A percentile compares a stretch with the other conserved stretches of the same genome.
Conservation (phyloP, 2,329 filamentous ascomycete genomes). For the Dryadomyces quercus-mongolicae region DNA sequence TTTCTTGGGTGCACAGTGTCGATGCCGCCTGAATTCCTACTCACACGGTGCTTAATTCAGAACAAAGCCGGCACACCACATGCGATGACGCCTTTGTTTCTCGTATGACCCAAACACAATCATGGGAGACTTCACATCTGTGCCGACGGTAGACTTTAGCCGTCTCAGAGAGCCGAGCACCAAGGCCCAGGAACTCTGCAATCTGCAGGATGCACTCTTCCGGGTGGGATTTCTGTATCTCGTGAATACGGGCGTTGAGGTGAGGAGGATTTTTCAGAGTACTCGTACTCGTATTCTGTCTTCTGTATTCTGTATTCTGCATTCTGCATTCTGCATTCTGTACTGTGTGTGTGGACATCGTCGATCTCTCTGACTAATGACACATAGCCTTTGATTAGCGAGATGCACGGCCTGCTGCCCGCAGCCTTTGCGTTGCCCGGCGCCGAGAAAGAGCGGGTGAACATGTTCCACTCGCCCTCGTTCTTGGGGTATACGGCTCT, state of each 20-base stretch:
- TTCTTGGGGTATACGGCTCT: conserved; percentile 47
- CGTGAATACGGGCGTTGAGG: conserved; percentile 31
- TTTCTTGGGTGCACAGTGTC: neutral
- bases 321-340: too few relatives aligned
- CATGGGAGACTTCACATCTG: conserved; percentile 7
- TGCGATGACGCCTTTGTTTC: neutral
- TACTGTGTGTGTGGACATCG: too few relatives aligned
- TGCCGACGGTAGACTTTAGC: conserved; percentile 8
- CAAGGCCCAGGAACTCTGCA: conserved; percentile 1
- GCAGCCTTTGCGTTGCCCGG: conserved; percentile 27
- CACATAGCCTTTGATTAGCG: conserved; percentile 17
- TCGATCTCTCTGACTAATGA: too few relatives aligned
- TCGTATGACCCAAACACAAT: neutral
- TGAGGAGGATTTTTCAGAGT: too few relatives aligned
- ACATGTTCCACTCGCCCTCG: conserved; percentile 41
- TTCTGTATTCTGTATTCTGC: too few relatives aligned
- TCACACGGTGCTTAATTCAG: neutral
- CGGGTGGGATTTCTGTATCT: conserved; percentile 42
- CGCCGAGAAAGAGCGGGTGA: conserved; percentile 26
- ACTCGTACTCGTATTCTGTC: too few relatives aligned
- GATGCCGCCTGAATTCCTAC: neutral
- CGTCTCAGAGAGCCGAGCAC: conserved; percentile 4
- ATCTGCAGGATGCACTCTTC: conserved; percentile 33
- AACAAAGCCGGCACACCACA: too few relatives aligned
- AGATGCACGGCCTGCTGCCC: conserved; percentile 27